phyloP scores from a whole-genome alignment of 768 basidiomycete genomes.

The Leccinum imitatum region DNA sequence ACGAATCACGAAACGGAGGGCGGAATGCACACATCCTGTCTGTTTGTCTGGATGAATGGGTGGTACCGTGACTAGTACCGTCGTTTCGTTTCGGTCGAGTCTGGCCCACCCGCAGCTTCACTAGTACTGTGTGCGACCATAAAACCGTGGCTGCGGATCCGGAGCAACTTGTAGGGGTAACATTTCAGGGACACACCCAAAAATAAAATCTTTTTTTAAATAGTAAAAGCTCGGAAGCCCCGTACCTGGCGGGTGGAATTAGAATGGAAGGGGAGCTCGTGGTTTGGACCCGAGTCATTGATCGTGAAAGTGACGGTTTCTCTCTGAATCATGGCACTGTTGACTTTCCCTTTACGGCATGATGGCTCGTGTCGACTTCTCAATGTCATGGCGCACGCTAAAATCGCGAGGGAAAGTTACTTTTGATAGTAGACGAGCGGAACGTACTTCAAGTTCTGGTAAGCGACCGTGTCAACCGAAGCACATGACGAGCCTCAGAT shows the following conservation, averaged over 20 bases:
- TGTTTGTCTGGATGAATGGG: not conserved
- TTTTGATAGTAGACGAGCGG: not conserved
- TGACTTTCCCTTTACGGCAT: not conserved
- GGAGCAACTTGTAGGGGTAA: not conserved
- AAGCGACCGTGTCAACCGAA: not conserved
- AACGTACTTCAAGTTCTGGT: not conserved
- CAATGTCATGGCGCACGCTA: not conserved
- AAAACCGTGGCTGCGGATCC: too few relatives aligned
- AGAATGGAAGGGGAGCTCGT: not conserved
- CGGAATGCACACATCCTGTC: not conserved
- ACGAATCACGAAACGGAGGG: not conserved
- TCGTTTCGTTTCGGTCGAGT: not conserved
- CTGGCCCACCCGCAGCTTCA: not conserved
- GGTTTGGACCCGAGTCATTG: not conserved
- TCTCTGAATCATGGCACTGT: not conserved
- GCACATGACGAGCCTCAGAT: not conserved
- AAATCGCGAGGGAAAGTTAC: not conserved
- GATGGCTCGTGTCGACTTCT: not conserved
- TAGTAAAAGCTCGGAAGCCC: not conserved
- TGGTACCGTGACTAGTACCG: not conserved
- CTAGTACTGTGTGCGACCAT: not conserved
- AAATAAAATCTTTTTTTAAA: not conserved
- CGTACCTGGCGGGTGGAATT: not conserved
- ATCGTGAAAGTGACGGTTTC: not conserved
- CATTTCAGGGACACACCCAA: not conserved